Evolutionary conservation across 768 basidiomycete genomes (phyloP), one percentile per base, ranked within the genome.

Genomic region (Tricholoma sp.): DNA sequence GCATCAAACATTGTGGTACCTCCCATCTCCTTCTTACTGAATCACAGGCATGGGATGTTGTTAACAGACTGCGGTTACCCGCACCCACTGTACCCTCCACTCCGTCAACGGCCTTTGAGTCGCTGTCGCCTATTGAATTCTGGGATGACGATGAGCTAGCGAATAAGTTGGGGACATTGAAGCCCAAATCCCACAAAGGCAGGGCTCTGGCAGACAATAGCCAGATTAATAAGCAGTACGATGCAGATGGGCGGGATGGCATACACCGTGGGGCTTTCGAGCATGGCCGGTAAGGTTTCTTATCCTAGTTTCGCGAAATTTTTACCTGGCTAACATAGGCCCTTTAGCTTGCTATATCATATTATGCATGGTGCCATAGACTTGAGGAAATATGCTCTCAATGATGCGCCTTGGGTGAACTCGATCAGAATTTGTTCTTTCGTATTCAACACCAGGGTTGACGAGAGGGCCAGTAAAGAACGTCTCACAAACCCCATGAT

Each of bases 101-200:
- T 58, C 45, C 5, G 5, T 57, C 67, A 4, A 54, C 52, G 4
- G 62, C 73, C 8, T 80, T 79, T 55, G 69, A 73, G 24, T 81
- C 80, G 0, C 60, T 83, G 7, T 82, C 81, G 0, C 81, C 81
- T 0, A 78, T 82, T 32, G 64, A 69, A 43, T 83, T 83, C 52
- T 14, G 51, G 49, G 63, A 59, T 6, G 18, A 16, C 4, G 51
- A 66, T 0, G 72, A 74, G 16, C 64, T 83, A 9, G 50, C 61
- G 1, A 71, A 69, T 39, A 82, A 78, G 59, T 59, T 82, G 2
- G 59, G 65, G 9, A 63, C 61, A 2, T 69, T 80, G 54, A 77
- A 72, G 50, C 72, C 73, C 5, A 77, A 75, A 47, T 58, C 66
- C 0, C 67, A 67, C 12, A 75, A 78, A 58, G 68, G 70, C 18